A percentile compares a stretch with the other conserved stretches of the same genome.
phyloP scores from a whole-genome alignment of 2,329 filamentous ascomycete genomes.

The Sporothrix luriei region DNA sequence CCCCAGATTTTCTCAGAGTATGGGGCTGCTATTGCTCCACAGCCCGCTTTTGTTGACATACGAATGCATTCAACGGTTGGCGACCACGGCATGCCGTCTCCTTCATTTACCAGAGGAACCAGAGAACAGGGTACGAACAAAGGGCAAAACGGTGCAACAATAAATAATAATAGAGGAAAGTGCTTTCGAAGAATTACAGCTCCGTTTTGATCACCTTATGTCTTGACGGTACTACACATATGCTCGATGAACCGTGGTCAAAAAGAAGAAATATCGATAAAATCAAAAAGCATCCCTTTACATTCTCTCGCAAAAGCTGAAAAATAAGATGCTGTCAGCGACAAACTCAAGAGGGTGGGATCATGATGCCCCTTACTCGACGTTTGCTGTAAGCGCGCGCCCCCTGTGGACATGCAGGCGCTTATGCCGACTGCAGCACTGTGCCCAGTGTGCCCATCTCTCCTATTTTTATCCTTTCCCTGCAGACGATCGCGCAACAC shows the following conservation, averaged over 20 bases:
- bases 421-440: neutral
- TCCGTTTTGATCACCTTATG: neutral
- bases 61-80: neutral
- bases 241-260: neutral
- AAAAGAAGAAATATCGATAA: neutral
- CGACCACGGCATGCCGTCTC: neutral
- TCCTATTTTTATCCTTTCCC: neutral
- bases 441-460: neutral
- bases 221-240: neutral
- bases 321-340: too few species aligned
- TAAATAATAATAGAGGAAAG: neutral
- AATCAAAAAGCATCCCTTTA: neutral
- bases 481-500: neutral
- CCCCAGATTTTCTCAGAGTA: constrained; percentile 3
- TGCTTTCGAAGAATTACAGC: neutral
- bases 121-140: neutral
- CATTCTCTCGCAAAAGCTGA: too few species aligned
- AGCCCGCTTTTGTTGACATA: neutral
- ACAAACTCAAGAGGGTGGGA: neutral
- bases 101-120: neutral
- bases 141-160: neutral
- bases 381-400: neutral
- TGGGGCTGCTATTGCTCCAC: neutral
- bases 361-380: neutral
- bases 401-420: neutral